Evolutionary conservation across 2,329 filamentous ascomycete species (phyloP).

Genomic region (Exophiala bonariae): DNA sequence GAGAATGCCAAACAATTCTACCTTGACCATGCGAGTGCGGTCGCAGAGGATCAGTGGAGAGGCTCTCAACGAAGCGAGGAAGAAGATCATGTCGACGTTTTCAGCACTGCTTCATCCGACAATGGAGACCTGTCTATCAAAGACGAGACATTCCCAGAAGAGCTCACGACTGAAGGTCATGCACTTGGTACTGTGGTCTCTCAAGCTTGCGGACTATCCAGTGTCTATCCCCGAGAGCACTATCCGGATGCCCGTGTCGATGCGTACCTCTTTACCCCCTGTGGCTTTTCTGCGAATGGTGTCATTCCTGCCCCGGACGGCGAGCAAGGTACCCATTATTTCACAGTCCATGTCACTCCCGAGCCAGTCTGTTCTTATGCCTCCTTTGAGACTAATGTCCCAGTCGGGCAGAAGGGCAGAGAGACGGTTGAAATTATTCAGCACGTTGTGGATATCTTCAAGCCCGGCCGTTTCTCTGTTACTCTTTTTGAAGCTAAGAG

Average conservation of each 20-base stretch:
- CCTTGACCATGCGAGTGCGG: conserved; percentile 79
- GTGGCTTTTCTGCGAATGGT: conserved; percentile 95
- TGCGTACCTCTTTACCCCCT: conserved; percentile 93
- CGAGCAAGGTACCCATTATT: conserved; percentile 74
- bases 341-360: conserved; percentile 96
- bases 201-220: conserved; percentile 81
- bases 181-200: conserved; percentile 90
- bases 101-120: conserved; percentile 70
- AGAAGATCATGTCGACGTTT: conserved; percentile 71
- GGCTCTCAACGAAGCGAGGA: conserved; percentile 63
- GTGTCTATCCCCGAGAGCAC: conserved; percentile 80
- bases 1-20: conserved; percentile 68
- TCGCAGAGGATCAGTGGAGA: conserved; percentile 79
- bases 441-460: conserved; percentile 94
- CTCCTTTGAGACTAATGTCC: conserved; percentile 97
- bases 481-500: conserved; percentile 92
- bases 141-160: conserved; percentile 63
- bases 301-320: conserved; percentile 77
- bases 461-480: conserved; percentile 94
- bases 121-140: conserved; percentile 58
- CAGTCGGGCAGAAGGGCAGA: conserved; percentile 80
- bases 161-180: conserved; percentile 89
- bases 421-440: conserved; percentile 89
- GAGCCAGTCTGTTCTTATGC: conserved; percentile 97
- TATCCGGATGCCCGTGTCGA: conserved; percentile 94